Evolutionary conservation across 2,329 filamentous ascomycete species (phyloP).

Genomic region (Monilinia vaccinii-corymbosi): DNA sequence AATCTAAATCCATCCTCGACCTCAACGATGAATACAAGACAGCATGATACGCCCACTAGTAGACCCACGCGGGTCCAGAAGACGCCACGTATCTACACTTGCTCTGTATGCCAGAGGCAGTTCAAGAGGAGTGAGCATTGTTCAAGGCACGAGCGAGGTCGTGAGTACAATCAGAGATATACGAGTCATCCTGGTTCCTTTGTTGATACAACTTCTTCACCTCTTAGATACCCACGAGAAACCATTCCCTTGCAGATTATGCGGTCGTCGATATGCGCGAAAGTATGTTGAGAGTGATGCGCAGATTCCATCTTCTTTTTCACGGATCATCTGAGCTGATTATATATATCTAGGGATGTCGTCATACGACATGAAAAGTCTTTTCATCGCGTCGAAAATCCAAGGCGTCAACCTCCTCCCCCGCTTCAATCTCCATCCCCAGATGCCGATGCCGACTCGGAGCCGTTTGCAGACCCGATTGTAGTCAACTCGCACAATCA

Average conservation of each 20-base stretch:
- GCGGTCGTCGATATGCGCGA: slow-evolving; percentile 10
- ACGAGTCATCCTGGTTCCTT: neutral
- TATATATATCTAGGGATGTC: slow-evolving; percentile 4
- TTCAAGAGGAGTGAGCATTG: slow-evolving; percentile 13
- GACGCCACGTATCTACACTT: slow-evolving; percentile 9
- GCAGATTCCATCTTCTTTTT: neutral
- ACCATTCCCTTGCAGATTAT: slow-evolving; percentile 9
- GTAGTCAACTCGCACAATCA: neutral
- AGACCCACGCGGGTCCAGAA: slow-evolving; percentile 5
- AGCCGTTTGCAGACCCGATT: slow-evolving; percentile 3
- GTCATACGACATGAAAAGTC: slow-evolving; percentile 13
- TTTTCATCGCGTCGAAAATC: slow-evolving; percentile 8
- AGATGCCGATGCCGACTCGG: slow-evolving; percentile 4
- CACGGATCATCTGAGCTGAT: neutral
- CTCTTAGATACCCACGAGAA: slow-evolving; percentile 10
- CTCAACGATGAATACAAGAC: slow-evolving; percentile 9
- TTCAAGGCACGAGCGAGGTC: slow-evolving; percentile 10
- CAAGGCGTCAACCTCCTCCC: slow-evolving; percentile 7
- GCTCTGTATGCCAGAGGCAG: slow-evolving; percentile 2
- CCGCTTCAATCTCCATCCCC: slow-evolving; percentile 3
- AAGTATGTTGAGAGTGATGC: slow-evolving; percentile 7
- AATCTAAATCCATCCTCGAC: neutral
- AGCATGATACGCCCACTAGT: slow-evolving; percentile 2
- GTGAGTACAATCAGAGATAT: slow-evolving; percentile 4
- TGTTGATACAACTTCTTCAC: neutral